Base-by-base conservation (phyloP, 2,329 filamentous ascomycete genomes). In the Claviceps fusiformis region DNA sequence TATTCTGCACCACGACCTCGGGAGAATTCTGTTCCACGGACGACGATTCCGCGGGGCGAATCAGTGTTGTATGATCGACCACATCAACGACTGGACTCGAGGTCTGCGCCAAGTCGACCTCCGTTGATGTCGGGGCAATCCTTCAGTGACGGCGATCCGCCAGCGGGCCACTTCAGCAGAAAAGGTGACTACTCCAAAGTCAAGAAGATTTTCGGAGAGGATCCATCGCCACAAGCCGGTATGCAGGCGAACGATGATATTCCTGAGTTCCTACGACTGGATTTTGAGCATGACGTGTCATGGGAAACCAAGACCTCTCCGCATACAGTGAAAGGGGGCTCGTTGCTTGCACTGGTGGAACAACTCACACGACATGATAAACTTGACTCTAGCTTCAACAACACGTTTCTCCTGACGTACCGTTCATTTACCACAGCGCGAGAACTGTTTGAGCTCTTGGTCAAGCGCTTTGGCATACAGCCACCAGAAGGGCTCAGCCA, bases 321-420 rank as follows among this genome's bases (percentile, higher is more conserved):
- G 2, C 83, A 87, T 29, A 79, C 85, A 35, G 79, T 98, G 56
- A 93, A 91, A 68, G 93, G 92, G 61, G 93, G 93, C 50, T 95
- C 92, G 0, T 73, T 98, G 24, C 78, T 89, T 35, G 93, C 88
- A 5, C 75, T 98, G 56, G 93, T 96, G 6, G 93, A 97, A 69
- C 92, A 97, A 65, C 78, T 98, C 48, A 98, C 93, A 17, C 83
- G 93, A 51, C 93, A 98, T 66, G 93, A 98, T 71, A 93, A 95
- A 65, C 80, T 95, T 15, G 93, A 97, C 66, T 89, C 91, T 3
- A 92, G 81, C 59, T 97, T 97, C 73, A 97, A 97, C 74, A 95
- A 92, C 64, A 98, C 93, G 0, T 98, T 98, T 76, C 82, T 98
- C 17, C 80, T 98, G 43, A 98, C 93, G 1, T 98, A 98, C 68